phyloP scores from a whole-genome alignment of 2,329 filamentous ascomycete genomes.

The Tolypocladium ovalisporum region DNA sequence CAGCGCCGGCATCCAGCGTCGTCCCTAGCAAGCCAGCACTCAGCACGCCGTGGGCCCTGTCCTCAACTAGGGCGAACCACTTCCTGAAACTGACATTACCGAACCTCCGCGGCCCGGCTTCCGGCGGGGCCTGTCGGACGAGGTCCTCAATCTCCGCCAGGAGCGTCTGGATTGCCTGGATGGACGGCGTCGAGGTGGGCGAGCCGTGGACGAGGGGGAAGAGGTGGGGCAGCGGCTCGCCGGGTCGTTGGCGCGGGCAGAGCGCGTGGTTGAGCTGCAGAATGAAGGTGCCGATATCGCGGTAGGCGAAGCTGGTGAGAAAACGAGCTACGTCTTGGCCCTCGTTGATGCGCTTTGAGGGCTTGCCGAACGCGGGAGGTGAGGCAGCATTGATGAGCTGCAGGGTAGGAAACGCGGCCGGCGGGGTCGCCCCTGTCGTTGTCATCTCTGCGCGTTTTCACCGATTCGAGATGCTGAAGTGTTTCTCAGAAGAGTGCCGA shows the following conservation, averaged over 20 bases:
- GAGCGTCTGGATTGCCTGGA: constrained; percentile 55
- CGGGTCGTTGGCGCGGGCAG: constrained; percentile 54
- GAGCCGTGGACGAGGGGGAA: constrained; percentile 29
- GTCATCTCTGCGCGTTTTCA: neutral
- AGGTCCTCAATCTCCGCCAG: constrained; percentile 54
- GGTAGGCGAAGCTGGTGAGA: constrained; percentile 70
- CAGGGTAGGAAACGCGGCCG: constrained; percentile 18
- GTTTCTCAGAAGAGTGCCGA: neutral
- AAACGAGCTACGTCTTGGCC: constrained; percentile 73
- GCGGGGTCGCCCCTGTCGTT: neutral
- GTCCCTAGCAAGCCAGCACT: constrained; percentile 16
- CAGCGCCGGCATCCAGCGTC: constrained; percentile 18
- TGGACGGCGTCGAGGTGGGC: constrained; percentile 33
- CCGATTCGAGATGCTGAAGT: neutral
- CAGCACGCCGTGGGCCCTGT: constrained; percentile 34
- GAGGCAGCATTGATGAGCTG: constrained; percentile 36
- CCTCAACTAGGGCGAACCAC: constrained; percentile 65
- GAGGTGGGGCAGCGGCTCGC: constrained; percentile 20
- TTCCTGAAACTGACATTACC: constrained; percentile 84
- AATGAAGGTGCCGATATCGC: constrained; percentile 77
- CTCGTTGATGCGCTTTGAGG: constrained; percentile 75
- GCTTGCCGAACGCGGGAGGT: constrained; percentile 49
- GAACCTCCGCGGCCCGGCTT: constrained; percentile 77
- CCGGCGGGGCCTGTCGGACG: constrained; percentile 70
- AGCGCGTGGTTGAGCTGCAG: constrained; percentile 83